Percentiles rank a stretch among this genome's conserved stretches.
Conservation (phyloP, 2,329 filamentous ascomycete genomes). For the Aspergillus phoenicis region DNA sequence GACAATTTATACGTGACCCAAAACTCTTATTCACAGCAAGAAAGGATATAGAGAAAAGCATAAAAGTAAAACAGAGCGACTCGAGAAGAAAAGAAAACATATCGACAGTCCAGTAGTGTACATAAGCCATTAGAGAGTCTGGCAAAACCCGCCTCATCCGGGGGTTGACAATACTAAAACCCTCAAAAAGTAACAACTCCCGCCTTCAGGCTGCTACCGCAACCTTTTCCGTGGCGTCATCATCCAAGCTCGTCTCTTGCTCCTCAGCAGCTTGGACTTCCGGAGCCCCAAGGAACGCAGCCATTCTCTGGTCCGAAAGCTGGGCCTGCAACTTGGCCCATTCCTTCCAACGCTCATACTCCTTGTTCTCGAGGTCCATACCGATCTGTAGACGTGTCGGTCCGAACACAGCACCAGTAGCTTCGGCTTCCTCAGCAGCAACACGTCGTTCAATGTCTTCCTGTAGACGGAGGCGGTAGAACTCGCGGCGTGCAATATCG, state of each 20-base stretch:
- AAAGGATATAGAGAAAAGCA: slow-evolving; percentile 4
- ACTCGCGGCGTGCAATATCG: slow-evolving; percentile 83
- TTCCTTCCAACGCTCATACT: slow-evolving; percentile 80
- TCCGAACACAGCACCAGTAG: slow-evolving; percentile 87
- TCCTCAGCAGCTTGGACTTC: slow-evolving; percentile 43
- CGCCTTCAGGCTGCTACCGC: background rate
- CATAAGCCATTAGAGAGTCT: slow-evolving; percentile 15
- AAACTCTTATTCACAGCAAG: background rate
- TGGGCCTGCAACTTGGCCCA: slow-evolving; percentile 67
- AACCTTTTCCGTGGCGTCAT: background rate
- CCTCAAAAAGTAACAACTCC: background rate
- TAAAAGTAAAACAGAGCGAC: slow-evolving; percentile 1
- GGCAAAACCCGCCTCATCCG: background rate
- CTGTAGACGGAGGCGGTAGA: slow-evolving; percentile 79
- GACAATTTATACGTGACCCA: slow-evolving; percentile 1
- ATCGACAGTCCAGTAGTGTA: slow-evolving; percentile 21
- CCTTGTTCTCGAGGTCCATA: slow-evolving; percentile 77
- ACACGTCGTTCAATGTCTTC: slow-evolving; percentile 82
- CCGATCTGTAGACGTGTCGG: slow-evolving; percentile 73
- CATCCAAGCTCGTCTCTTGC: slow-evolving; percentile 28
- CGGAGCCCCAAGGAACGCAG: slow-evolving; percentile 44
- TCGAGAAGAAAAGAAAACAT: slow-evolving; percentile 1
- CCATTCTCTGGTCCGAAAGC: slow-evolving; percentile 50
- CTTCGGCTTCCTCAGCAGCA: slow-evolving; percentile 81
- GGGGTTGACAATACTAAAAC: slow-evolving; percentile 2